Conservation (phyloP, 2,329 filamentous ascomycete genomes). For the Cladosporium sp. region DNA sequence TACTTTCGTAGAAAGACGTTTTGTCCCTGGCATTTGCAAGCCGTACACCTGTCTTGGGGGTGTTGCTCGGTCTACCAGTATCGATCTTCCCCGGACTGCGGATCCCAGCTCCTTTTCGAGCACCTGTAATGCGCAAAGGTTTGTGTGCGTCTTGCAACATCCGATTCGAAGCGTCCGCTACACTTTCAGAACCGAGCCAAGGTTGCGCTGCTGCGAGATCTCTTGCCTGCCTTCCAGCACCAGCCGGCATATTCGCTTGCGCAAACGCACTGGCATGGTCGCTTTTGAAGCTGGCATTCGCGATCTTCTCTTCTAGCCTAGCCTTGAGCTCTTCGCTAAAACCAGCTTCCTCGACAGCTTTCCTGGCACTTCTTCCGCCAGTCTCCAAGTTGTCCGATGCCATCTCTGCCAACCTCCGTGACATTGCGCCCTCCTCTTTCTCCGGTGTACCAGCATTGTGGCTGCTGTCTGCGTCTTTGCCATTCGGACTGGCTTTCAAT, state of each 20-base stretch:
- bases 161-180: conserved; percentile 71
- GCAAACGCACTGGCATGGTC: conserved; percentile 53
- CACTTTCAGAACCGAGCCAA: conserved; percentile 74
- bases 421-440: conserved; percentile 53
- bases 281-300: conserved; percentile 50
- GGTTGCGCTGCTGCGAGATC: conserved; percentile 63
- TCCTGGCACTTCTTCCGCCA: conserved; percentile 52
- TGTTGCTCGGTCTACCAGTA: conserved; percentile 38
- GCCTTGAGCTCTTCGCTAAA: conserved; percentile 59
- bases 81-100: conserved; percentile 40
- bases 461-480: not conserved
- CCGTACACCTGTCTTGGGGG: conserved; percentile 42
- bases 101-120: conserved; percentile 21
- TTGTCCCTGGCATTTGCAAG: conserved; percentile 57
- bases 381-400: conserved; percentile 55
- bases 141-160: conserved; percentile 67
- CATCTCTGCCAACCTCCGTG: conserved; percentile 55
- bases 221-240: conserved; percentile 65
- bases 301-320: conserved; percentile 56
- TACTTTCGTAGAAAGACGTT: conserved; percentile 51
- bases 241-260: conserved; percentile 50
- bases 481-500: not conserved
- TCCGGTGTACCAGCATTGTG: conserved; percentile 1
- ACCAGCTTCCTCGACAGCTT: conserved; percentile 56
- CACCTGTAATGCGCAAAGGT: conserved; percentile 40